Percentiles rank a stretch among this genome's conserved stretches.
Evolutionary conservation across 2,329 filamentous ascomycete species (phyloP).

Genomic region (Magnaporthiopsis rhizophila): DNA sequence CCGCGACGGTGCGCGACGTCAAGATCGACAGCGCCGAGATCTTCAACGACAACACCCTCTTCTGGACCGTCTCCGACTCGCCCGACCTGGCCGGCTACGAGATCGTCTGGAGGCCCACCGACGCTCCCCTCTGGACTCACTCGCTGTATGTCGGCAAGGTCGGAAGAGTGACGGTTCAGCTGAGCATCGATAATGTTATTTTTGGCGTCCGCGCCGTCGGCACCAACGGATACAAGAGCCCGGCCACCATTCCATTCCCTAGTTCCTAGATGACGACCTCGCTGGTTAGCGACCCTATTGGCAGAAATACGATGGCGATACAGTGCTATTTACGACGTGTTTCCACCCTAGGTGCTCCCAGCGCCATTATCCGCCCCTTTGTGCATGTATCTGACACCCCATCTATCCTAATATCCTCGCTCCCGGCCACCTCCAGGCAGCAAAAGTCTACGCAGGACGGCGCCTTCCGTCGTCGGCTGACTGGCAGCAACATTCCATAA

Average conservation of each 20-base stretch:
- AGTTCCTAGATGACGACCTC: neutral
- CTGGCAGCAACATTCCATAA: too few relatives aligned
- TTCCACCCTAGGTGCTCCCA: too few relatives aligned
- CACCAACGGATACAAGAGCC: conserved; percentile 39
- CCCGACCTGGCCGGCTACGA: conserved; percentile 33
- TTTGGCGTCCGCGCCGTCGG: conserved; percentile 47
- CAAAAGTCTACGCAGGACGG: too few relatives aligned
- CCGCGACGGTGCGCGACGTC: conserved; percentile 40
- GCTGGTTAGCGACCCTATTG: too few relatives aligned
- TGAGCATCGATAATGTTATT: conserved; percentile 50
- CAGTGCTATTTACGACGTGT: too few relatives aligned
- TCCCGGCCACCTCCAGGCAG: too few relatives aligned
- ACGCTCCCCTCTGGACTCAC: conserved; percentile 41
- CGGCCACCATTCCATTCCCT: conserved; percentile 9
- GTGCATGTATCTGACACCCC: too few relatives aligned
- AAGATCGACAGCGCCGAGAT: conserved; percentile 17
- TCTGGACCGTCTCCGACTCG: conserved; percentile 28
- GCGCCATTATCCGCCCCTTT: too few relatives aligned
- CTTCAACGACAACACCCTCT: conserved; percentile 41
- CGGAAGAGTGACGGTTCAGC: conserved; percentile 32
- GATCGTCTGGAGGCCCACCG: conserved; percentile 45
- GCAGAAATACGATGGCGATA: too few relatives aligned
- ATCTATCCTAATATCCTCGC: too few relatives aligned
- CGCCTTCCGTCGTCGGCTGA: too few relatives aligned
- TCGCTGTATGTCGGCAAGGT: conserved; percentile 39